These are phyloP conservation scores for Trichoderma asperellum DNA, from an alignment of 2,329 filamentous ascomycete species.

Conservation along the genomic window DNA sequence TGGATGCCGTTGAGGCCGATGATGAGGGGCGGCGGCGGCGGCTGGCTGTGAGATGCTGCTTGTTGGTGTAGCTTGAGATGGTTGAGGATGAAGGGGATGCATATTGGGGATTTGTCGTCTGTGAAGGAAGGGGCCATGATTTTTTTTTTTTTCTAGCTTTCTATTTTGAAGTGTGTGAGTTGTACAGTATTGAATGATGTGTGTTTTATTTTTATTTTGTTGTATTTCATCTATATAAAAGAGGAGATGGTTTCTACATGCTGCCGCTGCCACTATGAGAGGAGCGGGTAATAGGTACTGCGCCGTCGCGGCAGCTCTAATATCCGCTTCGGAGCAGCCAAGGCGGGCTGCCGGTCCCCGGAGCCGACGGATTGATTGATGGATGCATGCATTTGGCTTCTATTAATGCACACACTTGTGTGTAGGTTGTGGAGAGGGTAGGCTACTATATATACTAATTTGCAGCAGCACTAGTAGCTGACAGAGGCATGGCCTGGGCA, in stretches of 20 bases:
- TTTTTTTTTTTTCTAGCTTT: neutral
- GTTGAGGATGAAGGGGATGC: slow-evolving; percentile 74
- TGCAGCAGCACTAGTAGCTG: too few species aligned
- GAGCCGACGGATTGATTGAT: slow-evolving; percentile 5
- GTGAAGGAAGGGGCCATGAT: slow-evolving; percentile 47
- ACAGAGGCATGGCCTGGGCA: neutral
- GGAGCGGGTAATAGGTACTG: neutral
- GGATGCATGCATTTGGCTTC: neutral
- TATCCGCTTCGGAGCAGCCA: neutral
- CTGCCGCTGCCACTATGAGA: neutral
- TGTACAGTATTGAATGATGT: neutral
- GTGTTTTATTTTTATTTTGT: neutral
- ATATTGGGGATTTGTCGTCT: slow-evolving; percentile 79
- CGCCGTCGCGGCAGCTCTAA: neutral
- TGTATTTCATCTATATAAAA: neutral
- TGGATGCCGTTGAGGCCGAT: slow-evolving; percentile 90
- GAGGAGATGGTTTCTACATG: neutral
- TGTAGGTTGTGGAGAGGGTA: neutral
- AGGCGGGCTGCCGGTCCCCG: slow-evolving; percentile 3
- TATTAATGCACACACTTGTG: neutral
- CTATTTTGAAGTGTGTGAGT: neutral
- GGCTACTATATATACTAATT: too few species aligned
- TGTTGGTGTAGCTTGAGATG: slow-evolving; percentile 56
- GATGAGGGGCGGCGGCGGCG: slow-evolving; percentile 64
- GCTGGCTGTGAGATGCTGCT: slow-evolving; percentile 22